Conservation (phyloP, 148 eudicot genomes). For the Vaccinium vitisidaea region DNA sequence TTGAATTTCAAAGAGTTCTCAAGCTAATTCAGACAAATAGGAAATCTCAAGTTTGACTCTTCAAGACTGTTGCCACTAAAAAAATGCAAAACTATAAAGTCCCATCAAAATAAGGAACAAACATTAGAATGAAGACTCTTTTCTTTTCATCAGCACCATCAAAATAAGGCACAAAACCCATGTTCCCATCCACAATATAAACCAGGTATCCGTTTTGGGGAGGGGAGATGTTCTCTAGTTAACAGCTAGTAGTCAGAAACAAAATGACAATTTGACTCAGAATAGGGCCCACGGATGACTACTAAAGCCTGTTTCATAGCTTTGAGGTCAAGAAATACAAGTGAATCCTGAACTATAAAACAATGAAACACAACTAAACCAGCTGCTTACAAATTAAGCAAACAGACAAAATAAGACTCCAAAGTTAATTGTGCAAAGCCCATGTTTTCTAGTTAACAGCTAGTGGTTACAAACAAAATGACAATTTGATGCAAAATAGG, state of each 20-base stretch:
- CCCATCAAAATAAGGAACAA: too few relatives aligned
- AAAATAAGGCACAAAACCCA: neutral
- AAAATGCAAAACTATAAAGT: neutral
- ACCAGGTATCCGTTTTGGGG: too few relatives aligned
- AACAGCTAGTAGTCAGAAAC: neutral
- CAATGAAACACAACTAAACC: neutral
- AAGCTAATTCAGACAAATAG: too few relatives aligned
- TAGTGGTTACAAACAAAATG: neutral
- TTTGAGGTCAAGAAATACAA: neutral
- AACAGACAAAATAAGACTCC: neutral
- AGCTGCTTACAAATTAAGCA: neutral
- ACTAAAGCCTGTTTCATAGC: neutral
- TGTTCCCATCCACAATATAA: too few relatives aligned
- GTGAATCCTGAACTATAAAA: neutral
- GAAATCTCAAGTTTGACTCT: too few relatives aligned
- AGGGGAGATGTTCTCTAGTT: neutral
- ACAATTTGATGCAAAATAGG: neutral
- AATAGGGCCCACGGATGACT: neutral
- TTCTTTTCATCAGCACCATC: neutral
- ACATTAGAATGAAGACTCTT: neutral
- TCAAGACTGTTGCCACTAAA: too few relatives aligned
- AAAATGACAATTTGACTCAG: neutral
- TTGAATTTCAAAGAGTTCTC: neutral
- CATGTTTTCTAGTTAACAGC: neutral
- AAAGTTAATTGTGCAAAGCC: neutral